Percentiles rank a stretch among this genome's conserved stretches.
phyloP scores from a whole-genome alignment of 108 stramenopile species.

The Craspedostauros australis region DNA sequence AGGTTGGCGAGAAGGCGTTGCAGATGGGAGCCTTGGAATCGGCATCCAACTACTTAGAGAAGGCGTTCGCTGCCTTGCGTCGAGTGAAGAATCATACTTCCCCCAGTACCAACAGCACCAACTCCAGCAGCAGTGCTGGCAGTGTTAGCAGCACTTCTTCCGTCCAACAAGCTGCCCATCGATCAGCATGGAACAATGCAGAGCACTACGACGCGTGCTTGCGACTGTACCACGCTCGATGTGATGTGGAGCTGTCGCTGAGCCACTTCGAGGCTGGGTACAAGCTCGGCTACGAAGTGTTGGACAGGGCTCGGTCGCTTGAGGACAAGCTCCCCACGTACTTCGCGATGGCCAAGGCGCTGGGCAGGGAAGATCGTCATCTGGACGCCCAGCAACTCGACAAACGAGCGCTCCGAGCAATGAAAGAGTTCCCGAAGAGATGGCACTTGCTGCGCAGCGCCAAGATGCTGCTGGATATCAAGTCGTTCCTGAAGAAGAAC shows the following conservation, averaged over 20 bases:
- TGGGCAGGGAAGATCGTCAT: slow-evolving; percentile 15
- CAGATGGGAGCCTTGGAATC: too few species aligned
- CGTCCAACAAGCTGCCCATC: too few species aligned
- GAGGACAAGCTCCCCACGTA: slow-evolving; percentile 23
- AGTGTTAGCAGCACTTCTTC: too few species aligned
- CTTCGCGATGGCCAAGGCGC: slow-evolving; percentile 8
- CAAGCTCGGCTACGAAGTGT: slow-evolving; percentile 7
- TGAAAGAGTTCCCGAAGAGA: slow-evolving; percentile 9
- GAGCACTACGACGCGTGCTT: slow-evolving; percentile 33
- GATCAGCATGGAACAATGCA: too few species aligned
- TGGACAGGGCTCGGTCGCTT: slow-evolving; percentile 2
- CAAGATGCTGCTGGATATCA: not conserved
- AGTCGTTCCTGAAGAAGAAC: slow-evolving; percentile 5
- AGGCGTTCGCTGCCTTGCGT: too few species aligned
- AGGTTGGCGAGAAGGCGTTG: too few species aligned
- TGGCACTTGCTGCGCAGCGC: slow-evolving; percentile 11
- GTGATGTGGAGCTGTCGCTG: slow-evolving; percentile 14
- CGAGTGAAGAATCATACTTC: not conserved
- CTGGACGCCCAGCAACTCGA: slow-evolving; percentile 9
- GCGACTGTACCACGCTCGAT: slow-evolving; percentile 7
- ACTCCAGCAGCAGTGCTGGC: too few species aligned
- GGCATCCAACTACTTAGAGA: too few species aligned
- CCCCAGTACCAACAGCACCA: too few species aligned
- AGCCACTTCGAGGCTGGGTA: slow-evolving; percentile 19
- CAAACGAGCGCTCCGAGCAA: slow-evolving; percentile 4